Evolutionary conservation across 1,284 basidiomycete genomes (phyloP), one percentile per base, ranked within the genome.

Genomic region (Sanghuangporus baumii): DNA sequence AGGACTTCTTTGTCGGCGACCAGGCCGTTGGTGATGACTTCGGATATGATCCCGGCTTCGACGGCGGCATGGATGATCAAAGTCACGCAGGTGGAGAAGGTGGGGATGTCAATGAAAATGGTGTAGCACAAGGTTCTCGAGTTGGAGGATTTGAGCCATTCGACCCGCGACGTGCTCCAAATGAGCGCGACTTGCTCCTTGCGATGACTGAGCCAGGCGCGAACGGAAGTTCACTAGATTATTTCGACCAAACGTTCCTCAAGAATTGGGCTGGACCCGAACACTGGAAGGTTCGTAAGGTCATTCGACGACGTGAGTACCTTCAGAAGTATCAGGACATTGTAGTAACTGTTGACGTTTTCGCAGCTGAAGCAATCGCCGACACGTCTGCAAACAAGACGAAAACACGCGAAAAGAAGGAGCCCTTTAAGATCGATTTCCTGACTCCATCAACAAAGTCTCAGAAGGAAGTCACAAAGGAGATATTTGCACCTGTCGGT

Each of bases 211-310:
- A 87, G 57, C 83, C 78, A 1, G 84, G 84, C 50, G 83, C 78
- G 3, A 87, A 84, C n/a, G 69, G 75, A 61, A 69, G 84, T 78
- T 36, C 89, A 94, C 78, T 98, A 77, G 94, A 96, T 70, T 98
- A 97, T 75, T 98, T 99, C 73, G 96, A 99, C 74, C 84, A 89
- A 69, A 87, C 84, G 43, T 84, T 94, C 71, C 81, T 89, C 71
- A 97, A 94, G 81, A 96, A 95, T 69, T 99, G 96, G 96, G 96
- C 97, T 3, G 96, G 97, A 4, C 96, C 96, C 9, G 94, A 98
- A 73, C 97, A 99, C 74, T 99, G 96, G 96, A 98, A 97, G 74
- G 75, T 98, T 69, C 78, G 89, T 61, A 90, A 87, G 71, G 80
- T 86, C 36, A 80, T 93, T 54, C 82, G 88, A 61, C 85, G 84